Conservation (phyloP, 2,329 filamentous ascomycete species). For the Scopulariopsis brevicaulis region DNA sequence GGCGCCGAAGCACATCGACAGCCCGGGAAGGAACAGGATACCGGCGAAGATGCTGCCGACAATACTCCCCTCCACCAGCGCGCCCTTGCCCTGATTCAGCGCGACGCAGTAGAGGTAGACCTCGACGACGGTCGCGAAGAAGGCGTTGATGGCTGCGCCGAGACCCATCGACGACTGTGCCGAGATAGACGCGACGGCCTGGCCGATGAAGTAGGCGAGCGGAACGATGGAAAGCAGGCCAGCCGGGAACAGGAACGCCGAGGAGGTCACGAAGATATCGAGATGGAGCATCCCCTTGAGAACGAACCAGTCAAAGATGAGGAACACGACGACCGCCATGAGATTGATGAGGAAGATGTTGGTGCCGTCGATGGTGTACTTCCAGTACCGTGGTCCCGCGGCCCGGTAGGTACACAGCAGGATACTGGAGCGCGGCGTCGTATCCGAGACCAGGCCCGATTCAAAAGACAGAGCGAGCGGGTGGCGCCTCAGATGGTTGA, state of each 20-base stretch:
- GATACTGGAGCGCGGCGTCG: conserved; percentile 65
- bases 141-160: conserved; percentile 92
- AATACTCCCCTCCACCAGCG: conserved; percentile 90
- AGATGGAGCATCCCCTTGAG: conserved; percentile 58
- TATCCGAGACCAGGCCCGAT: conserved; percentile 64
- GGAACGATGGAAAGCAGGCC: conserved; percentile 89
- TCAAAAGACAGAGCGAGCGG: conserved; percentile 90
- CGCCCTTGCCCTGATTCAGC: conserved; percentile 80
- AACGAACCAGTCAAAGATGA: conserved; percentile 86
- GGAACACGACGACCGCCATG: conserved; percentile 84
- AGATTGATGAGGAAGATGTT: conserved; percentile 99
- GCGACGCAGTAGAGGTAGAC: conserved; percentile 97
- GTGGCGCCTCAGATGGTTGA: conserved; percentile 85
- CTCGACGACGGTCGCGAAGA: conserved; percentile 95
- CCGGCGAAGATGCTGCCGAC: conserved; percentile 97
- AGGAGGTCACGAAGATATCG: conserved; percentile 63
- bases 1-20: conserved; percentile 98
- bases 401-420: conserved; percentile 94
- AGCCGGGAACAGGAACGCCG: conserved; percentile 76
- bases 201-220: conserved; percentile 94
- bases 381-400: conserved; percentile 93
- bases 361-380: conserved; percentile 95
- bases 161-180: conserved; percentile 98
- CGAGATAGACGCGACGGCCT: conserved; percentile 95
- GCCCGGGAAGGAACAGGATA: conserved; percentile 82